phyloP scores from a whole-genome alignment of 2,329 filamentous ascomycete genomes.

The Fusarium nanum region DNA sequence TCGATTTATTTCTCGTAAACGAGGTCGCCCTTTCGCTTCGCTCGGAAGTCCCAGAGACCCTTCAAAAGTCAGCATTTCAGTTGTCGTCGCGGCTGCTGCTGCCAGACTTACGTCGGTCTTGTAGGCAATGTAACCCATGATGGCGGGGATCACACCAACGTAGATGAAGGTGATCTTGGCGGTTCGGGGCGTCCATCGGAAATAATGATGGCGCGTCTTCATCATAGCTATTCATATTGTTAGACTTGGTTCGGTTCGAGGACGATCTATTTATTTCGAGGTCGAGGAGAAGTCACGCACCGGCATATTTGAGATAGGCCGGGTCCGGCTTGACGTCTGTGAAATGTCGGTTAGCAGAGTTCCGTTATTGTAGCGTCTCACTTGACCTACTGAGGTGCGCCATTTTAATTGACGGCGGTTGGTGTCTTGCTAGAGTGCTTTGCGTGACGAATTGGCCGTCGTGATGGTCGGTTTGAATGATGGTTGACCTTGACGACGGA shows the following conservation, averaged over 20 bases:
- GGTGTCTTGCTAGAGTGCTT: constrained; percentile 40
- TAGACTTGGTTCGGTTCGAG: constrained; percentile 32
- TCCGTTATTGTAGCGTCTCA: background rate
- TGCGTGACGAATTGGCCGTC: constrained; percentile 41
- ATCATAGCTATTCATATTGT: constrained; percentile 74
- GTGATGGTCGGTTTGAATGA: constrained; percentile 41
- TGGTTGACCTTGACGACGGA: constrained; percentile 28
- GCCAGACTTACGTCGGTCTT: constrained; percentile 81
- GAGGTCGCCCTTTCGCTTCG: constrained; percentile 89
- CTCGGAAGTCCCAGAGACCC: constrained; percentile 88
- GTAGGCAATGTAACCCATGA: constrained; percentile 79
- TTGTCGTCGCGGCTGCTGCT: background rate
- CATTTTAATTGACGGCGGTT: constrained; percentile 50
- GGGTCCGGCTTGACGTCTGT: constrained; percentile 57
- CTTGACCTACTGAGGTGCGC: constrained; percentile 54
- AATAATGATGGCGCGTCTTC: constrained; percentile 90
- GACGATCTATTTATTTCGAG: constrained; percentile 16
- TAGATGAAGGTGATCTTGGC: constrained; percentile 84
- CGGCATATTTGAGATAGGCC: constrained; percentile 56
- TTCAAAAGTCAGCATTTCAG: constrained; percentile 55
- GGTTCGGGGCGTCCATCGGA: constrained; percentile 90
- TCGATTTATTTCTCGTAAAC: constrained; percentile 76
- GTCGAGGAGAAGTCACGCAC: constrained; percentile 48
- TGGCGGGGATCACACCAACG: constrained; percentile 75
- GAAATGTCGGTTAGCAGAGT: constrained; percentile 44